These are phyloP conservation scores for Phaeosphaeria sp. DNA, from an alignment of 2,329 filamentous ascomycete species.

Conservation along the genomic window DNA sequence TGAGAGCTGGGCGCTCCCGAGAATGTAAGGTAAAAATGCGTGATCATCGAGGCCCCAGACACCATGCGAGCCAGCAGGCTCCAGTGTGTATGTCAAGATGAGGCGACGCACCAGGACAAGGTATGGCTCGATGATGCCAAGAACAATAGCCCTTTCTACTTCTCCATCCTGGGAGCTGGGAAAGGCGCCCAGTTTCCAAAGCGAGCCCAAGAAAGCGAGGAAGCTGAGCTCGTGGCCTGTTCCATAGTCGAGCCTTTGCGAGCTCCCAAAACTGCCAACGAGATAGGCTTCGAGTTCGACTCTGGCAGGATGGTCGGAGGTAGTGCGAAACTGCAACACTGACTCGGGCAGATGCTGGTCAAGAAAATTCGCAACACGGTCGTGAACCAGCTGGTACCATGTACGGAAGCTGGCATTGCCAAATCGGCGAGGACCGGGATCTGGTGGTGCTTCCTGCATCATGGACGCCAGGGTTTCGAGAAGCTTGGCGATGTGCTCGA, in stretches of 20 bases:
- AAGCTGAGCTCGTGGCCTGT: constrained; percentile 97
- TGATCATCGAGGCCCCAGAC: constrained; percentile 99
- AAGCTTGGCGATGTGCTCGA: constrained; percentile 71
- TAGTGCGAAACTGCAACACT: constrained; percentile 49
- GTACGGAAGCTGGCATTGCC: constrained; percentile 89
- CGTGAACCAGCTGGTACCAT: constrained; percentile 77
- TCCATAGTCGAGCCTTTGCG: constrained; percentile 90
- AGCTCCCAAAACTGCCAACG: constrained; percentile 83
- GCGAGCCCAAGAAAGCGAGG: constrained; percentile 82
- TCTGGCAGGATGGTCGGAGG: constrained; percentile 54
- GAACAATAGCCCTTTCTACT: constrained; percentile 78
- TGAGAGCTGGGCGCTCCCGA: constrained; percentile 89
- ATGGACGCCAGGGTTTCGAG: constrained; percentile 70
- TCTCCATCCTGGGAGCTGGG: constrained; percentile 61
- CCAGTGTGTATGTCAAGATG: constrained; percentile 89
- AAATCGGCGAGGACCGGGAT: constrained; percentile 85
- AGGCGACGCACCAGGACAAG: constrained; percentile 80
- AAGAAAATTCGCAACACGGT: constrained; percentile 64
- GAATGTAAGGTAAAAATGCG: constrained; percentile 91
- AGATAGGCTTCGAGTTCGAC: constrained; percentile 81
- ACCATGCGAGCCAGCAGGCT: constrained; percentile 94
- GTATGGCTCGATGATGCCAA: constrained; percentile 86
- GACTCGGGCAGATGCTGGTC: constrained; percentile 61
- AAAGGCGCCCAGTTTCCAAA: constrained; percentile 92
- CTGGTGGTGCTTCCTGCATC: constrained; percentile 80